Evolutionary conservation across 2,329 filamentous ascomycete species (phyloP).

Genomic region (Arthroderma sp.): DNA sequence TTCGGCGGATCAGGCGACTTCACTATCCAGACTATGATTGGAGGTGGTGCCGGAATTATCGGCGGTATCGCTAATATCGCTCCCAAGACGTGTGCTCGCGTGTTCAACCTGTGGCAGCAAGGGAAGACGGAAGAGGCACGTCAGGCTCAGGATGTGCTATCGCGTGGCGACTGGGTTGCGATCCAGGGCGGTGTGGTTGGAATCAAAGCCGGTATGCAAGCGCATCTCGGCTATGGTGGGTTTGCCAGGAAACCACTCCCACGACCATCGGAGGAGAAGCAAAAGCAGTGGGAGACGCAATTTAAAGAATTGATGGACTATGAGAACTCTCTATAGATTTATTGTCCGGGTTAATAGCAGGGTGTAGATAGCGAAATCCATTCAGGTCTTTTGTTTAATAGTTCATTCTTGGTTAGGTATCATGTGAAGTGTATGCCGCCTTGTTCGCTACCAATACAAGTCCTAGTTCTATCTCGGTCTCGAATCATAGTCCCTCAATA

Average conservation of each 20-base stretch:
- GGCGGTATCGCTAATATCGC: conserved; percentile 59
- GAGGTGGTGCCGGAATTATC: conserved; percentile 59
- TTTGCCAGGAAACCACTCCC: conserved; percentile 42
- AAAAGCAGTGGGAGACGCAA: conserved; percentile 93
- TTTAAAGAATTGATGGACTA: conserved; percentile 45
- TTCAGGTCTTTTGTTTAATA: too few relatives aligned
- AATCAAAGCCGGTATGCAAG: conserved; percentile 52
- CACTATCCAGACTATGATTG: conserved; percentile 55
- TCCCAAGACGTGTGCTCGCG: conserved; percentile 50
- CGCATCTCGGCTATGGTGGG: conserved; percentile 53
- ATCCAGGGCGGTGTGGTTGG: conserved; percentile 57
- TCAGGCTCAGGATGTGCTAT: conserved; percentile 51
- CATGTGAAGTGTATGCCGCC: too few relatives aligned
- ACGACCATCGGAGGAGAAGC: conserved; percentile 56
- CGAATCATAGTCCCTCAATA: too few relatives aligned
- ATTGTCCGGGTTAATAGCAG: too few relatives aligned
- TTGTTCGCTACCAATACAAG: too few relatives aligned
- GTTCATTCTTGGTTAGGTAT: too few relatives aligned
- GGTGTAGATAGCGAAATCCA: too few relatives aligned
- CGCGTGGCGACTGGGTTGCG: conserved; percentile 55
- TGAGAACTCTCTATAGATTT: conserved; percentile 9
- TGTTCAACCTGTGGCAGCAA: conserved; percentile 47
- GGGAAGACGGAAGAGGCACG: conserved; percentile 49
- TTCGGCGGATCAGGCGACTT: conserved; percentile 64
- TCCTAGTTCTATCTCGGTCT: too few relatives aligned